Base-by-base conservation (phyloP, 257 asterid species). In the Haberlea rhodopensis region DNA sequence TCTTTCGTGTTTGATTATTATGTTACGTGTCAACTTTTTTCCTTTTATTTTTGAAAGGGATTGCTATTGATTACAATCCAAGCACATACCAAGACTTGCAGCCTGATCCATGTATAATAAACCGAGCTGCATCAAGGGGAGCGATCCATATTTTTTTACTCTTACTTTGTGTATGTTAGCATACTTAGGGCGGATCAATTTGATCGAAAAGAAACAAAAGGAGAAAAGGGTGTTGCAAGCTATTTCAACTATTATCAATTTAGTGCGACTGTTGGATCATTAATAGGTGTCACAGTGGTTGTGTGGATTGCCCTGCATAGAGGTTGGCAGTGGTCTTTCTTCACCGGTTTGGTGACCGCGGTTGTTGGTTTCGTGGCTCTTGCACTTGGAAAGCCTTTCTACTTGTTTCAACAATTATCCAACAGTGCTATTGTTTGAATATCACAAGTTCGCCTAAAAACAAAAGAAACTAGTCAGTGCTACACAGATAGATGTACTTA, bases 291-390 rank as follows among this genome's bases (percentile, higher is more conserved):
- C 15, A 85, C 85, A 6, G 78, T 60, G 26, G 79, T 82, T 23
- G 82, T 85, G 5, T 85, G 89, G 89, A 69, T 85, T 22, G 82
- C 78, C 13, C 72, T 77, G 73, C 77, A 82, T 49, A 79, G 71
- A 60, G 85, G 79, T n/a, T 85, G 87, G 92, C 71, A 76, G 10
- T 85, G 89, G 92, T 87, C 82, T 45, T 82, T 80, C 62, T 71
- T 79, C 56, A 75, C 76, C 21, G 76, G 82, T 15, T 69, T 85
- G 43, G 66, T 59, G 2, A 53, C 72, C 16, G 75, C 83, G 5
- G 52, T 82, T 13, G n/a, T 77, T 18, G 85, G 86, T 31, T 81
- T 81, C 26, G 27, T 72, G n/a, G 70, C 74, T 53, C 83, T 85
- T 66, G 71, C 78, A 23, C 65, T 62, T 4, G 86, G 88, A 19